These are phyloP conservation scores for Xylaria sp. DNA, from an alignment of 2,329 filamentous ascomycete genomes.

Conservation along the genomic window DNA sequence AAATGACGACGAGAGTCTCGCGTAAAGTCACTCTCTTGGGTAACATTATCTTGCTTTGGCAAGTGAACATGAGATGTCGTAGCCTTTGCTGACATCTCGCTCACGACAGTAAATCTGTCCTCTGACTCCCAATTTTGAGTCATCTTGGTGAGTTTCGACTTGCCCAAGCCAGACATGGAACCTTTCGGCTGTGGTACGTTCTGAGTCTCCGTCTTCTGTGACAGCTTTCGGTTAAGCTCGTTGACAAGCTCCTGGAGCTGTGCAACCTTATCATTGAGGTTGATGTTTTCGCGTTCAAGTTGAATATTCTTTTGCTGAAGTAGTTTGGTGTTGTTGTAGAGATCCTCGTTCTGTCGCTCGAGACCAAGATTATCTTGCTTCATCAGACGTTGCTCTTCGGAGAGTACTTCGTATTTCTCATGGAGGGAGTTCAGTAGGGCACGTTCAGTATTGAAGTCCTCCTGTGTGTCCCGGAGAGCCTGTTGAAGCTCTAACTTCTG, in stretches of 20 bases:
- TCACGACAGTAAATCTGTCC: slow-evolving; percentile 43
- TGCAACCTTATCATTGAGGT: slow-evolving; percentile 59
- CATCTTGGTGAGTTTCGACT: slow-evolving; percentile 49
- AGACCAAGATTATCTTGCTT: slow-evolving; percentile 64
- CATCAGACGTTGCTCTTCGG: slow-evolving; percentile 57
- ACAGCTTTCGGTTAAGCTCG: slow-evolving; percentile 49
- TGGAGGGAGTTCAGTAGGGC: slow-evolving; percentile 52
- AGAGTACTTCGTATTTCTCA: slow-evolving; percentile 45
- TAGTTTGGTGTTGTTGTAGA: slow-evolving; percentile 61
- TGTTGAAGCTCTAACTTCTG: slow-evolving; percentile 59
- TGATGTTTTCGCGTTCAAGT: slow-evolving; percentile 59
- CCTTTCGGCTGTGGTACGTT: slow-evolving; percentile 62
- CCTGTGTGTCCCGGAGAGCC: slow-evolving; percentile 44
- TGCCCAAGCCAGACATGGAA: slow-evolving; percentile 48
- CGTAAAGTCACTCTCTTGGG: slow-evolving; percentile 51
- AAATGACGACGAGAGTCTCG: slow-evolving; percentile 48
- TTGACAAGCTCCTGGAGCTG: slow-evolving; percentile 62
- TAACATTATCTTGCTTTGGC: slow-evolving; percentile 52
- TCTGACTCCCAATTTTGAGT: slow-evolving; percentile 51
- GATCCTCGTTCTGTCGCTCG: slow-evolving; percentile 66
- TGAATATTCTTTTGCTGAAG: slow-evolving; percentile 57
- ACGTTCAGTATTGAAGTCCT: slow-evolving; percentile 50
- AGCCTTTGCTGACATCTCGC: slow-evolving; percentile 50
- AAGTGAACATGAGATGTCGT: slow-evolving; percentile 47
- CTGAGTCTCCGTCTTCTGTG: slow-evolving; percentile 35